Base-by-base conservation (phyloP, 129 eudicot species). In the Ambrosia artemisiifolia region DNA sequence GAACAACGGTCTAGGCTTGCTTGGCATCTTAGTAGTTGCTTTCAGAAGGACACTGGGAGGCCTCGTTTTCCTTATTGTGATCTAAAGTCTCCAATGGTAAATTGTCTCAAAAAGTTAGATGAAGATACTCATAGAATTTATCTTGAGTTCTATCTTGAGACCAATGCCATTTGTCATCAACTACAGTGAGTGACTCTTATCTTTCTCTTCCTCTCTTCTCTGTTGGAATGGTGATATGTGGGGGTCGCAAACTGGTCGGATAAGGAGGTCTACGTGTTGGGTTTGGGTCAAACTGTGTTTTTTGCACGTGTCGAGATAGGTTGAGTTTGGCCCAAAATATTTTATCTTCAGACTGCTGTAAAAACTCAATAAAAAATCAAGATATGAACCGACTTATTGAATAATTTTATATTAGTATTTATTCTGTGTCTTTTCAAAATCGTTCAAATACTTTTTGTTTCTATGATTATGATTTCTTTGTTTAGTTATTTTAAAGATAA, bases 1-100 rank as follows among this genome's bases (percentile, higher is more conserved):
- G 44, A 68, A 68, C 60, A 68, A 32, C 61, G 47, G 32, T 68
- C 28, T 8, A 30, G 61, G 32, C n/a, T 68, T 0, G 73, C 73
- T 4, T 68, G 73, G 73, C 60, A 68, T 49, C 73, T 48, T n/a
- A 28, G 55, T 32, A 28, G 48, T n/a, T 68, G 61, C 50, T 68
- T 14, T 48, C 61, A 68, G 8, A 68, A 68, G 61, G 73, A 67
- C 44, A 48, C 30, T 11, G 61, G 61, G 30, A 68, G 56, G 57
- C 34, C 71, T 67, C 40, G 3, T 44, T 67, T 67, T 67, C 57
- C 71, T 12, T 67, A 67, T 2, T 67, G 71, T 46, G 57, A 67
- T 46, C 42, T 24, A 20, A 46, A 67, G 13, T 67, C 56, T 0
- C 20, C 2, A 6, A 67, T 67, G 71, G 57, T 24, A 0, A 32